A percentile compares a stretch with the other conserved stretches of the same genome.
Conservation (phyloP, 441 rosid species). For the Croton setiger region DNA sequence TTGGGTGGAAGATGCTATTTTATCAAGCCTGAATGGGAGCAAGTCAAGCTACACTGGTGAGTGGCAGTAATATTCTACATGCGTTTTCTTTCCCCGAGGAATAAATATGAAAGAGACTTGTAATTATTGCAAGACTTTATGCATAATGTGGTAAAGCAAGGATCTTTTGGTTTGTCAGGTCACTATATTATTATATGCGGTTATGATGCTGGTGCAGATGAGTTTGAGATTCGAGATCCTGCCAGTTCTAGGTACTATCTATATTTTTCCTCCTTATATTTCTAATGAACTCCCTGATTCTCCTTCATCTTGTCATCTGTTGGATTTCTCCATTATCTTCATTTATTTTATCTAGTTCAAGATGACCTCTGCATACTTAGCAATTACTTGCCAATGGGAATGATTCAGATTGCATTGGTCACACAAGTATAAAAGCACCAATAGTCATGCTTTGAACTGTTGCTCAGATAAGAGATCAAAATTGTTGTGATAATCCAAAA, state of each 20-base stretch:
- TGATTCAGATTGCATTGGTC: neutral
- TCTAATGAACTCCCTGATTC: neutral
- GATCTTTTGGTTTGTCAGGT: slow-evolving; percentile 36
- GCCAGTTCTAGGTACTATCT: slow-evolving; percentile 73
- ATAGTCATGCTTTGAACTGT: neutral
- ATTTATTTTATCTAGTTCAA: neutral
- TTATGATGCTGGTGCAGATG: slow-evolving; percentile 67
- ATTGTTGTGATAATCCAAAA: neutral
- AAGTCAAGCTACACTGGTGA: slow-evolving; percentile 69
- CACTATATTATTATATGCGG: slow-evolving; percentile 89
- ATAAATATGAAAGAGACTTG: neutral
- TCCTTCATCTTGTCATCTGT: neutral
- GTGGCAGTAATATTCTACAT: slow-evolving; percentile 11
- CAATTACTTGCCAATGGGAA: slow-evolving; percentile 1
- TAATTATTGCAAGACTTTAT: neutral
- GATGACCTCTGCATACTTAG: neutral
- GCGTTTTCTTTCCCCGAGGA: slow-evolving; percentile 6
- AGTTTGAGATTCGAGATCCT: slow-evolving; percentile 97
- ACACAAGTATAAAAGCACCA: neutral
- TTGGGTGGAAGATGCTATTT: slow-evolving; percentile 60
- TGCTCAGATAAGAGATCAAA: neutral
- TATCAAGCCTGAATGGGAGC: slow-evolving; percentile 41
- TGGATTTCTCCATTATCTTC: neutral
- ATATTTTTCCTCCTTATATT: slow-evolving; percentile 1
- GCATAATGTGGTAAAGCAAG: neutral